Evolutionary conservation across 1,284 basidiomycete species (phyloP), one percentile per base, ranked within the genome.

Genomic region (Trichosporon ovoides): DNA sequence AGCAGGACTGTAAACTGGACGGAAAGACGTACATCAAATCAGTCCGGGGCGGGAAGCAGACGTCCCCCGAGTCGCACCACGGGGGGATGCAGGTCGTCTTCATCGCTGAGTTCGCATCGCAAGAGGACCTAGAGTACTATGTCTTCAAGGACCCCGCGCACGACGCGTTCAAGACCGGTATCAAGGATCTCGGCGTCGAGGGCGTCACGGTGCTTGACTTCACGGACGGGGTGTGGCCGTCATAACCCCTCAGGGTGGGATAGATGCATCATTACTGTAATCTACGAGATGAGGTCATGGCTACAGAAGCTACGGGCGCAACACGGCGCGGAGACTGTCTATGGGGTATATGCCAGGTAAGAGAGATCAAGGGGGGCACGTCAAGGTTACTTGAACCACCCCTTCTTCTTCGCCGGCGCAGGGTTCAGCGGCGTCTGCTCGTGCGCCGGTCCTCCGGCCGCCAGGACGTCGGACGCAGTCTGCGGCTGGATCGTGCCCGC

Each of bases 131-230:
- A 11, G 62, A 67, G 14, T 74, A 71, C 58, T 76, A 76, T 53
- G 52, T 73, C 37, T 60, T 65, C 53, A 28, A 64, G 24, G 72
- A 74, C 53, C 66, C 69, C 2, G 68, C 63, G 13, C 74, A 76
- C 56, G 52, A 57, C 1, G 63, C 62, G 2, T 76, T 73, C 72
- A 76, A 76, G 48, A 60, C 64, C 24, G 59, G 59, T 5, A 35
- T 57, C 7, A 38, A 37, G 10, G 55, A 57, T 22, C 66, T 59
- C 56, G 61, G 61, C 13, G 57, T 66, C 10, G 48, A 62, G 11
- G 72, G 66, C 38, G 72, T 67, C 22, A 65, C 69, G 1, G 69
- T 66, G 3, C 60, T 75, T 33, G 73, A 75, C 54, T 75, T 75
- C 54, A 55, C 58, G 16, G 62, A 66, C 19, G 66, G 68, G 3